Evolutionary conservation across 2,329 filamentous ascomycete genomes (phyloP), one percentile per base, ranked within the genome.

Genomic region (Apiospora sp.): DNA sequence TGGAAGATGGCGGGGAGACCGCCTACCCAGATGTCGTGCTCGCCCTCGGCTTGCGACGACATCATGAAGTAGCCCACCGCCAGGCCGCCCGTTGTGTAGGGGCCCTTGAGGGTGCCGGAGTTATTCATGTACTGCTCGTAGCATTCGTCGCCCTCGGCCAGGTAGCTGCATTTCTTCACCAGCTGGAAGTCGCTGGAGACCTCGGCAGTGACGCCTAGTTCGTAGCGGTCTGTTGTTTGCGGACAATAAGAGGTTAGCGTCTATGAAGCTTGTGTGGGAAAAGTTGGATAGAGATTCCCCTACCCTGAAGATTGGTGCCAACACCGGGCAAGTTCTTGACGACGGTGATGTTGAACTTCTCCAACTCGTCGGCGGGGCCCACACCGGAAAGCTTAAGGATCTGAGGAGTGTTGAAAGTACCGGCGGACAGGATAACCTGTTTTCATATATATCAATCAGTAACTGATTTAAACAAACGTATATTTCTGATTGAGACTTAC

Each of bases 301-400:
- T 37, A 58, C 48, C 89, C 78, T 88, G 85, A 0, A 92, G 82
- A 79, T 92, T 91, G 51, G 84, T 86, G 41, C 91, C 91, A 14
- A 93, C 90, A 67, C 90, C 91, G 0, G 90, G 90, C 1, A 91
- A 83, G 77, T 92, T 85, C 3, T 83, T 81, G 61, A 91, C 77
- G 12, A 90, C 83, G 0, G 84, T 80, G 73, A 92, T 91, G 30
- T 82, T 79, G 76, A 87, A 77, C 44, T 75, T 74, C 46, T 77
- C 67, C 22, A 86, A 81, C 76, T 86, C 83, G 0, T 74, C 78
- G n/a, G 77, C 79, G 13, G 83, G 81, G 1, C 86, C 86, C 69
- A 87, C 78, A 30, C 86, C 86, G 44, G 82, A 85, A 16, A 86
- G 80, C 78, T 86, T 85, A 22, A 87, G 82, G 71, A 87, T 79